A percentile compares a stretch with the other conserved stretches of the same genome.
Conservation (phyloP, 169 alveolate genomes). For the Cryptosporidium ubiquitum region DNA sequence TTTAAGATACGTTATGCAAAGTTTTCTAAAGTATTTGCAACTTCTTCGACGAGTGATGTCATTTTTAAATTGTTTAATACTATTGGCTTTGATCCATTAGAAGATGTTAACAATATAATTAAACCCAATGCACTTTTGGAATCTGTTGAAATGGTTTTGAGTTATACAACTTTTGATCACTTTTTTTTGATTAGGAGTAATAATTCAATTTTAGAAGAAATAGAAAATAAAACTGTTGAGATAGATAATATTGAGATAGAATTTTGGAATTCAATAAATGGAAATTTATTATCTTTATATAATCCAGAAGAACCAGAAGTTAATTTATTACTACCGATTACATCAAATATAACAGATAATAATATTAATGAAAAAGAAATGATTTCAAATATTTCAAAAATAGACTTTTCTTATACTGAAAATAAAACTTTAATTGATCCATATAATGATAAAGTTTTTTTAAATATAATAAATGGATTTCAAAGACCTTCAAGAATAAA, state of each 20-base stretch:
- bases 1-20: neutral
- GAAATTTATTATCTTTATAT: conserved; percentile 20
- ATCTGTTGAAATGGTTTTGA: conserved; percentile 19
- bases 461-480: conserved; percentile 5
- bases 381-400: neutral
- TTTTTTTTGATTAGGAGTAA: conserved; percentile 27
- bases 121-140: conserved; percentile 13
- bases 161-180: conserved; percentile 53
- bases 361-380: neutral
- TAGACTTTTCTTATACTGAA: neutral
- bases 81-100: neutral
- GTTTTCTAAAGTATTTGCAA: conserved; percentile 1
- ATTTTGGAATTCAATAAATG: conserved; percentile 40
- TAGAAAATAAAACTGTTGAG: neutral
- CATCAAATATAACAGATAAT: neutral
- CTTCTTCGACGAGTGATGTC: conserved; percentile 25
- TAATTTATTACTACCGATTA: neutral
- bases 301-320: conserved; percentile 7
- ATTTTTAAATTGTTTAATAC: neutral
- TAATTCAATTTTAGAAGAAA: neutral
- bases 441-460: conserved; percentile 2
- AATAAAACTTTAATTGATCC: conserved; percentile 16
- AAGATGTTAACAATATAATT: neutral
- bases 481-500: conserved; percentile 26
- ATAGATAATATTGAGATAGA: conserved; percentile 25